Evolutionary conservation across 2,329 filamentous ascomycete genomes (phyloP), one percentile per base, ranked within the genome.

Genomic region (Penicillium glabrum): DNA sequence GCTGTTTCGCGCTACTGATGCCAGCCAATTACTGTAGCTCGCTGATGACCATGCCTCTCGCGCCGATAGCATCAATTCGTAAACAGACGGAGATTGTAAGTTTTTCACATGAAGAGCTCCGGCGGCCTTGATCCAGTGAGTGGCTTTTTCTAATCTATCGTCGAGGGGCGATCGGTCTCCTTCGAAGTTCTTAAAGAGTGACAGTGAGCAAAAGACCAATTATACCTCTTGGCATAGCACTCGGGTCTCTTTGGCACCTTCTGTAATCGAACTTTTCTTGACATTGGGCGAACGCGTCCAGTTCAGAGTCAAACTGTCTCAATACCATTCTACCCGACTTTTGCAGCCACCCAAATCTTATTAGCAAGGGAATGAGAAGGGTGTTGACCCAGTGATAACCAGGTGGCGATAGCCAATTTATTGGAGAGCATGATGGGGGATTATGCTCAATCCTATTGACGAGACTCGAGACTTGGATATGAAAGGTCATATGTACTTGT

Each of bases 271-370:
- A 13, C 21, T 69, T 35, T 1, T 51, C 49, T 8, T 66, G 55
- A 1, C 10, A 23, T 27, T 58, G 35, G 10, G 64, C 59, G 46
- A 66, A 73, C 5, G 29, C 49, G 8, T 66, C 21, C 21, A 2
- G 3, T 23, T 74, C 70, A 9, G 54, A 57, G 51, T 5, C 67
- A 72, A 26, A 73, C 69, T 11, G 73, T 63, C 53, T 73, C 71
- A 21, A 74, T 57, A 9, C 68, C 72, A 5, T 57, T 46, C 53
- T 66, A 73, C 19, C 68, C 67, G 33, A 66, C 52, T 10, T 64
- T 47, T 4, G 66, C 60, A 5, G 70, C 67, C 23, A 62, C 67
- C 14, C 35, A 53, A 52, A 74, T 65, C 50, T 73, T 73, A 6
- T n/a, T 61, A 57, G 47, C 67, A 26, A 74, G 62, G 0, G 46